Evolutionary conservation across 805 yeast genomes (phyloP).

Genomic region (Kodamaea hsintzibuensis): DNA sequence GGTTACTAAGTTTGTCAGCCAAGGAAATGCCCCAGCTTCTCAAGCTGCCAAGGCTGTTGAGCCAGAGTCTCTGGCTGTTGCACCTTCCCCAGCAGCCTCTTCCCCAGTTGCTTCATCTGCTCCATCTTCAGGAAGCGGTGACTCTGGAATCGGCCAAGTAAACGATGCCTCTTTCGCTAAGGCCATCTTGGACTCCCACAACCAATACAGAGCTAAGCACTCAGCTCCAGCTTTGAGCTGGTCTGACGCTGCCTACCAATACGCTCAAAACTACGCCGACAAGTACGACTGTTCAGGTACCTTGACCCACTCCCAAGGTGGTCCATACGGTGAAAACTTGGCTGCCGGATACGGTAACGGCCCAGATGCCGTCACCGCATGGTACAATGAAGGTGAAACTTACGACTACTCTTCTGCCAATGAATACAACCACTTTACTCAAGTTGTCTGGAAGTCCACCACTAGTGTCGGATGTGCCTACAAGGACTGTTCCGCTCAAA

Average conservation of each 20-base stretch:
- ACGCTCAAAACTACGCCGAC: conserved; percentile 51
- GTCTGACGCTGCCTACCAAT: conserved; percentile 51
- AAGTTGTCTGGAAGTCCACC: conserved; percentile 69
- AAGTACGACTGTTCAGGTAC: conserved; percentile 22
- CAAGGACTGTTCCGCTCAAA: conserved; percentile 52
- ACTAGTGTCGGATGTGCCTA: conserved; percentile 71
- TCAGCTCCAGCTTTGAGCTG: conserved; percentile 53
- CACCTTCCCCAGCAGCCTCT: conserved; percentile 12
- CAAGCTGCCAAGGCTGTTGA: conserved; percentile 13
- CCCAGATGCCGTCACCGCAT: conserved; percentile 34
- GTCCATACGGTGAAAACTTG: conserved; percentile 41
- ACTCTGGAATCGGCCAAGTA: conserved; percentile 21
- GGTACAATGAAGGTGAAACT: conserved; percentile 41
- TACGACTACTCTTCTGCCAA: conserved; percentile 30
- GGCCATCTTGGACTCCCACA: conserved; percentile 60
- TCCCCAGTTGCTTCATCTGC: conserved; percentile 14
- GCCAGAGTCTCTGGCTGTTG: conserved; percentile 10
- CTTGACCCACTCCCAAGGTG: conserved; percentile 37
- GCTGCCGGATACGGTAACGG: conserved; percentile 27
- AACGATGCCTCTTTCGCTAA: conserved; percentile 36
- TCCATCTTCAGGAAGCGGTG: conserved; percentile 7
- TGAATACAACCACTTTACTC: conserved; percentile 68
- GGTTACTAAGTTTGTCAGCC: conserved; percentile 5
- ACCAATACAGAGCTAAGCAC: conserved; percentile 55
- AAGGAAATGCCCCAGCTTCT: background rate